phyloP scores from a whole-genome alignment of 176 grass and related monocot genomes.

The Carex pumila region DNA sequence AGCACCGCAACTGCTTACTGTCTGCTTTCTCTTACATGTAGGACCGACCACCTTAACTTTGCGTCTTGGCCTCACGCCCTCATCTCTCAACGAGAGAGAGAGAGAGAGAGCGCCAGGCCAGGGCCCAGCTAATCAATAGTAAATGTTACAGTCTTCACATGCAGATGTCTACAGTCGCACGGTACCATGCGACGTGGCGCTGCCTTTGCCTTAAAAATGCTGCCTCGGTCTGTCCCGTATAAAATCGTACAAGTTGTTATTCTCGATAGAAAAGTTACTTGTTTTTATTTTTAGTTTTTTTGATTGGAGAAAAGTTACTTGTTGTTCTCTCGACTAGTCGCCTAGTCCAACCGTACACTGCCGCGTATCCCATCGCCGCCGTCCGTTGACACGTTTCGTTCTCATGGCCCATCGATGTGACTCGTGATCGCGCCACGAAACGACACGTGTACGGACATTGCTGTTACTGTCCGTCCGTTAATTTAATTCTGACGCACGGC shows the following conservation, averaged over 20 bases:
- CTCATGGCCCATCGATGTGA: background rate
- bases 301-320: too few relatives aligned
- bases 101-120: conserved; percentile 4
- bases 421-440: background rate
- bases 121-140: background rate
- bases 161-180: background rate
- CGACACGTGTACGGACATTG: background rate
- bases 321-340: background rate
- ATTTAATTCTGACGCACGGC: background rate
- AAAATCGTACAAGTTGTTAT: background rate
- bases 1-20: background rate
- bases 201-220: background rate
- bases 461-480: background rate
- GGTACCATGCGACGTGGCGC: background rate
- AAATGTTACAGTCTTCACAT: background rate
- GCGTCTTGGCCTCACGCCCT: background rate
- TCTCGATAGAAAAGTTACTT: too few relatives aligned
- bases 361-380: conserved; percentile 17
- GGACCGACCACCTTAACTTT: background rate
- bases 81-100: too few relatives aligned
- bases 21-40: too few relatives aligned
- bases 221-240: background rate
- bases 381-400: conserved; percentile 7
- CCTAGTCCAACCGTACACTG: background rate
- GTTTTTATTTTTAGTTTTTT: too few relatives aligned